These are phyloP conservation scores for Colletotrichum sp. DNA, from an alignment of 2,329 filamentous ascomycete genomes.

Conservation along the genomic window DNA sequence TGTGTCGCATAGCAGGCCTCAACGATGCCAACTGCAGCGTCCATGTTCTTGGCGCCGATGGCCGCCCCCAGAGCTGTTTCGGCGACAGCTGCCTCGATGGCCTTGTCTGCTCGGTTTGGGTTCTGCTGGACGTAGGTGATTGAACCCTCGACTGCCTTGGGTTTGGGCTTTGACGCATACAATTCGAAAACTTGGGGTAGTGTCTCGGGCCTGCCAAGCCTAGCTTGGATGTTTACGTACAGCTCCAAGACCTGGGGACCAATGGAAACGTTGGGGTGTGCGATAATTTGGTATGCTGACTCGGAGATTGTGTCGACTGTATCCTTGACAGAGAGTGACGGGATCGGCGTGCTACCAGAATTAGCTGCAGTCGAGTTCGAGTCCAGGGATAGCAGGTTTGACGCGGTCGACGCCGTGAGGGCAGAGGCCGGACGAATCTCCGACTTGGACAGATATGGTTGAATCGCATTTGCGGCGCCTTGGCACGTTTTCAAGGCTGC, in stretches of 20 bases:
- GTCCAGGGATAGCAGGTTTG: slow-evolving; percentile 38
- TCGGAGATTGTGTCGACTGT: slow-evolving; percentile 58
- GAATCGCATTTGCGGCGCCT: slow-evolving; percentile 46
- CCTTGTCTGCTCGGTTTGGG: slow-evolving; percentile 71
- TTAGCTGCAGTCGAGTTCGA: slow-evolving; percentile 21
- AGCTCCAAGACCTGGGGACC: slow-evolving; percentile 71
- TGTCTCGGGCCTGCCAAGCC: slow-evolving; percentile 74
- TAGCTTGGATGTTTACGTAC: slow-evolving; percentile 79
- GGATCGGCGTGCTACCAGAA: slow-evolving; percentile 14
- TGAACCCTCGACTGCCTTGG: slow-evolving; percentile 62
- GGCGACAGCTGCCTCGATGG: slow-evolving; percentile 73
- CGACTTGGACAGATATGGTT: slow-evolving; percentile 42
- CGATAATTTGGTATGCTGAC: slow-evolving; percentile 71
- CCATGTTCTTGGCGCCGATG: slow-evolving; percentile 78
- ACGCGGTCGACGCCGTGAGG: slow-evolving; percentile 39
- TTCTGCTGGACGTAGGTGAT: slow-evolving; percentile 66
- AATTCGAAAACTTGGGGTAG: slow-evolving; percentile 81
- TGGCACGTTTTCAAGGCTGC: slow-evolving; percentile 49
- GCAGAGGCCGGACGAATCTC: slow-evolving; percentile 52
- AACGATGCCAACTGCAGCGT: slow-evolving; percentile 77
- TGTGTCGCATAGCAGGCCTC: slow-evolving; percentile 70
- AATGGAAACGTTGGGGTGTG: slow-evolving; percentile 80
- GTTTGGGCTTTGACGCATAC: slow-evolving; percentile 82
- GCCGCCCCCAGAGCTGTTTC: slow-evolving; percentile 78
- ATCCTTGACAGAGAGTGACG: slow-evolving; percentile 36